Evolutionary conservation across 176 grass and related monocot genomes (phyloP).

Genomic region (Olyra latifolia): DNA sequence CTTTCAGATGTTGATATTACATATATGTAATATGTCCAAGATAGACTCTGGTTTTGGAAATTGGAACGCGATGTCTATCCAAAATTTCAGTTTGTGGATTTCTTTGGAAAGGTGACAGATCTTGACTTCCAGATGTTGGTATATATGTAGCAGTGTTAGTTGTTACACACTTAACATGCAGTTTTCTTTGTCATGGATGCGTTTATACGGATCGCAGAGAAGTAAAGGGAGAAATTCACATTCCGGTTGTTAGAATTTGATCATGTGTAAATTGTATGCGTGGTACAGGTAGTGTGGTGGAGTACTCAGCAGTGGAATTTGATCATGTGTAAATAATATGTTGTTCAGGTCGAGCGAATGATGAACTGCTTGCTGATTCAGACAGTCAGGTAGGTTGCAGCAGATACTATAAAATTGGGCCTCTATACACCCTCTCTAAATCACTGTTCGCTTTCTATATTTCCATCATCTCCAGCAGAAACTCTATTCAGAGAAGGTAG

Average conservation of each 20-base stretch:
- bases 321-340: too few relatives aligned
- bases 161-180: not conserved
- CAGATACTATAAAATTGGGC: too few relatives aligned
- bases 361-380: not conserved
- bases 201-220: not conserved
- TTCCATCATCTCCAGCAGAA: too few relatives aligned
- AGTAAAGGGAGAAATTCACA: not conserved
- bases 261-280: not conserved
- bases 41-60: not conserved
- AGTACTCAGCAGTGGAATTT: not conserved
- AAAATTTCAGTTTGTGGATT: not conserved
- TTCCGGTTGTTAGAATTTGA: not conserved
- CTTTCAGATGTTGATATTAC: too few relatives aligned
- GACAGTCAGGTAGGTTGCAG: not conserved
- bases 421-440: too few relatives aligned
- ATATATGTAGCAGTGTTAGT: not conserved
- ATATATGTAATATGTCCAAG: conserved; percentile 17
- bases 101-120: too few relatives aligned
- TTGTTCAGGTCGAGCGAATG: not conserved
- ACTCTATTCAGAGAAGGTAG: too few relatives aligned
- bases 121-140: not conserved
- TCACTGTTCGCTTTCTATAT: too few relatives aligned
- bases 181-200: not conserved
- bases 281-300: not conserved
- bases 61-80: not conserved